Evolutionary conservation across 2,329 filamentous ascomycete genomes (phyloP), one percentile per base, ranked within the genome.

Genomic region (Nemania sp.): DNA sequence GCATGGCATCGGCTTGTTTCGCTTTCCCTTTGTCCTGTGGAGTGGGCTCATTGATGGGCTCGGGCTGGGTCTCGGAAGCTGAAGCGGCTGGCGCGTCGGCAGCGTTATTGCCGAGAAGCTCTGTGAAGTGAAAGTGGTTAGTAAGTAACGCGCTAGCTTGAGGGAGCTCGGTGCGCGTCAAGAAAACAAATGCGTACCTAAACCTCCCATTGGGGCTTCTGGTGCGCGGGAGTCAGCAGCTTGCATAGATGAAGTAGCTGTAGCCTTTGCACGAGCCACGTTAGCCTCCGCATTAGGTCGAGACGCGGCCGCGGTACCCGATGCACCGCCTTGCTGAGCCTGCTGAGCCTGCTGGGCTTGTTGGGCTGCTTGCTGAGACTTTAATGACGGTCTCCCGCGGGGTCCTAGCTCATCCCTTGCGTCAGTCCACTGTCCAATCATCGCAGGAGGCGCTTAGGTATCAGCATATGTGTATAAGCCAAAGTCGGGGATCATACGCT

Each of bases 131-230:
- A 29, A n/a, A 55, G 20, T 7, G 52, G 43, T 45, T 18, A 64
- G 56, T 64, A 43, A 35, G 29, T 20, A 49, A n/a, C 24, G 32
- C 29, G 4, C 53, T 55, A 47, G 18, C 24, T 41, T 29, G 10
- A 35, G 11, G 26, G 54, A 43, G 20, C 26, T 24, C 7, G 24
- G 47, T 10, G 54, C 18, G 29, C 51, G 51, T 26, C 49, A 24
- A 22, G 32, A 22, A 26, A 20, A 47, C 20, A 57, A 60, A n/a
- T 49, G 20, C 71, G 38, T 70, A 76, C 76, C 72, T 64, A 69
- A 63, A 41, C 62, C 69, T 6, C 75, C 76, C 76, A 77, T 78
- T 55, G 76, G 64, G 26, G 75, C 74, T 38, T 74, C 72, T 1
- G 77, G 76, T 3, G 68, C 75, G 18, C 68, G 65, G 15, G 57